Conservation (phyloP, 208 protist genomes). For the Leishmania major region DNA sequence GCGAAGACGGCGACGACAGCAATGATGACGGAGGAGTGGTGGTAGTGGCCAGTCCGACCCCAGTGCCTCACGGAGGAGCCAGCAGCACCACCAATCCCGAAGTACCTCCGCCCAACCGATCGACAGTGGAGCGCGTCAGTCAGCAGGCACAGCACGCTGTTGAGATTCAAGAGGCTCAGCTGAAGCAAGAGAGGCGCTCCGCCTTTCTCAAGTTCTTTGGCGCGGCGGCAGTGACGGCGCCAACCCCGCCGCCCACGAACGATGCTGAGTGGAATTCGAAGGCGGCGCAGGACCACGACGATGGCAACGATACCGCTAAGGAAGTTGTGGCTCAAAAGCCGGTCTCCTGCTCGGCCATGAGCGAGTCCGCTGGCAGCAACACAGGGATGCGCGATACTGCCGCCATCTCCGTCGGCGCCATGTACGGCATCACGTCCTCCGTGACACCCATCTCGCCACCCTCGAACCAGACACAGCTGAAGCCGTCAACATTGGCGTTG, state of each 20-base stretch:
- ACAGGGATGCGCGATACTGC: neutral
- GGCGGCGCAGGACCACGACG: neutral
- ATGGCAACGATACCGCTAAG: neutral
- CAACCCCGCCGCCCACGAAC: neutral
- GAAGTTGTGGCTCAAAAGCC: neutral
- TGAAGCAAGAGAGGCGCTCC: slow-evolving; percentile 15
- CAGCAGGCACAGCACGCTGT: slow-evolving; percentile 4
- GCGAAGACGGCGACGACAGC: neutral
- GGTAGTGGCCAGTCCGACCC: neutral
- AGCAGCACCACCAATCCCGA: neutral
- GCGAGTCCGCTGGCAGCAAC: neutral
- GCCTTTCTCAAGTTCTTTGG: slow-evolving; percentile 43
- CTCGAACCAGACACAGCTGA: neutral
- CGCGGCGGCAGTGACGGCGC: slow-evolving; percentile 6
- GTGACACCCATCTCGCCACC: neutral
- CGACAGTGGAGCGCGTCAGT: slow-evolving; percentile 9
- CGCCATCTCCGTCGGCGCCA: neutral
- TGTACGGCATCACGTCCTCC: neutral
- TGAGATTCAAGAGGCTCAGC: neutral
- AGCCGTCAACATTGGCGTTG: neutral
- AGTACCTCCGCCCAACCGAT: neutral
- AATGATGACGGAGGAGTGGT: neutral
- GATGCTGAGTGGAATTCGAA: neutral
- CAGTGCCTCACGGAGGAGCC: neutral
- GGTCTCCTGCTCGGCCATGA: neutral